A percentile compares a stretch with the other conserved stretches of the same genome.
These are phyloP conservation scores for Ustilago shanxiensis DNA, from an alignment of 1,284 basidiomycete species.

Conservation along the genomic window DNA sequence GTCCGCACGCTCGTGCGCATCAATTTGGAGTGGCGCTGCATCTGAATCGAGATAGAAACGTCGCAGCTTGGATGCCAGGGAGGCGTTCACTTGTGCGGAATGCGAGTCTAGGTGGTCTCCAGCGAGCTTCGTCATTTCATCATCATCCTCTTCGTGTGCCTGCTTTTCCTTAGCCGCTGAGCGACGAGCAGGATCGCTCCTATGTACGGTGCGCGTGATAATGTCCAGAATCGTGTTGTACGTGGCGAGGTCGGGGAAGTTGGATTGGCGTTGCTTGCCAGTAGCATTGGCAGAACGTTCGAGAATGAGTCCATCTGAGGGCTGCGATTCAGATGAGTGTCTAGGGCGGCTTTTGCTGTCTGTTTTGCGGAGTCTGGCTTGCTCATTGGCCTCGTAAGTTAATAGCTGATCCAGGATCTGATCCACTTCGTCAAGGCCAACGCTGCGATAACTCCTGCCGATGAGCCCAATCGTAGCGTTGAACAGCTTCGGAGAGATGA, in stretches of 20 bases:
- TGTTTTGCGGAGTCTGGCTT: conserved; percentile 8
- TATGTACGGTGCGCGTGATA: conserved; percentile 33
- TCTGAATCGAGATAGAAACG: conserved; percentile 36
- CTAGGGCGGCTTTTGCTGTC: not conserved
- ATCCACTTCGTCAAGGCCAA: conserved; percentile 36
- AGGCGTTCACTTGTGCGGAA: conserved; percentile 21
- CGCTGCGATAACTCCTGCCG: conserved; percentile 31
- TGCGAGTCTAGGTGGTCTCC: conserved; percentile 26
- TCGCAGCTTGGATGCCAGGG: conserved; percentile 30
- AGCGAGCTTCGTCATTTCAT: conserved; percentile 14
- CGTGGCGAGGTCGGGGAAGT: conserved; percentile 42
- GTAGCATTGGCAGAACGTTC: too few relatives aligned
- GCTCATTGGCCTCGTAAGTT: conserved; percentile 42
- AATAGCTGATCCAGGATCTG: conserved; percentile 36
- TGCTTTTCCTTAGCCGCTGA: not conserved
- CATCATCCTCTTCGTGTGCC: conserved; percentile 23
- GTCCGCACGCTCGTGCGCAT: conserved; percentile 32
- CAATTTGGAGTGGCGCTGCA: conserved; percentile 22
- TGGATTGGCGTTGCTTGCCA: conserved; percentile 4
- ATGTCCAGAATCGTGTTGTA: conserved; percentile 51
- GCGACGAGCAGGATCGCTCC: conserved; percentile 11
- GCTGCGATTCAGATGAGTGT: not conserved
- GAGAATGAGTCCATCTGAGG: too few relatives aligned
- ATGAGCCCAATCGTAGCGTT: conserved; percentile 19
- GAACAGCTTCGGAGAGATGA: conserved; percentile 27